Evolutionary conservation across 192 early-diverging fungal genomes (phyloP).

Genomic region (Mortierella hygrophila): DNA sequence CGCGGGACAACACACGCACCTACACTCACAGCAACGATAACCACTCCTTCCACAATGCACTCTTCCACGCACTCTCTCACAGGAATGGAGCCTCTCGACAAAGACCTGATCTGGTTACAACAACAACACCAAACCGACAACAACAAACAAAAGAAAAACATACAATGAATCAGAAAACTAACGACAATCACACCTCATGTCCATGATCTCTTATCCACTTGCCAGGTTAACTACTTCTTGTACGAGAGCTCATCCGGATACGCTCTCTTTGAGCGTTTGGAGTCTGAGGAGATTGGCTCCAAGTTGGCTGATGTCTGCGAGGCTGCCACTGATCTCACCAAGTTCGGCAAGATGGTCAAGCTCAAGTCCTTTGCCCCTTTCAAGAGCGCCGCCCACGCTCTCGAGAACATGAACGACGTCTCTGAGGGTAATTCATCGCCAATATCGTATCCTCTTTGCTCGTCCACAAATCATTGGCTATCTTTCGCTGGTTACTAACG

Average conservation of each 20-base stretch:
- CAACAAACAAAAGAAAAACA: background rate
- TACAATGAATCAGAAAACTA: constrained; percentile 3
- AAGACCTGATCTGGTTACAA: background rate
- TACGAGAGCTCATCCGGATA: constrained; percentile 98
- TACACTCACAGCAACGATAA: background rate
- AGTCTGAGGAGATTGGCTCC: constrained; percentile 95
- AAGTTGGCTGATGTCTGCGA: constrained; percentile 92
- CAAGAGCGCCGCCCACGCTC: constrained; percentile 95
- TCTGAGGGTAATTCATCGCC: constrained; percentile 84
- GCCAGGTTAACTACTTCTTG: constrained; percentile 76
- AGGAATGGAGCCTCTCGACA: background rate
- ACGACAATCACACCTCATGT: background rate
- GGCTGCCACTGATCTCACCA: constrained; percentile 84
- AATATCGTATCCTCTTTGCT: background rate
- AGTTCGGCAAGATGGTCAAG: constrained; percentile 92
- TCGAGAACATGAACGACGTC: constrained; percentile 98
- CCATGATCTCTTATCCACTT: background rate
- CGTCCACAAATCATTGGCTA: background rate
- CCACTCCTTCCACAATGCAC: background rate
- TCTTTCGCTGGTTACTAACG: background rate
- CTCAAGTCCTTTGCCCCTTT: constrained; percentile 97
- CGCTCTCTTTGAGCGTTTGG: constrained; percentile 93
- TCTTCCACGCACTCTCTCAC: background rate
- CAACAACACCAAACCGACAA: background rate
- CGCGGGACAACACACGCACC: background rate